Base-by-base conservation (phyloP, 148 eudicot species). In the Rhododendron williamsianum region DNA sequence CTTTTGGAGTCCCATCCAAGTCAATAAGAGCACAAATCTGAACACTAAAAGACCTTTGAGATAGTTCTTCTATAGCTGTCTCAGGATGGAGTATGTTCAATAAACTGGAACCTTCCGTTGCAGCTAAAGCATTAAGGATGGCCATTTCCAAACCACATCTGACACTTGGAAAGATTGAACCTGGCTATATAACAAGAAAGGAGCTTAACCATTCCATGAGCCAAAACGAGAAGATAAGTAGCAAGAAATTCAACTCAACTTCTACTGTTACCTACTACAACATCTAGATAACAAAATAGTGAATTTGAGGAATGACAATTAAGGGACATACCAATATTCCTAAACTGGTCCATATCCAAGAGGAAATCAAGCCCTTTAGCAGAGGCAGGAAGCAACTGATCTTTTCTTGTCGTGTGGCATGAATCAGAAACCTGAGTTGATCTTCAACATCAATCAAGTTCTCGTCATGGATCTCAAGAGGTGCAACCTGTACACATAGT, bases 61-160 rank as follows among this genome's bases (percentile, higher is more conserved):
- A 82, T 77, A 81, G 46, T 60, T 58, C 88, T 58, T 56, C 86
- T 80, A 78, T 73, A 83, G 86, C 85, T 76, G 87, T 65, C 81
- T 73, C 83, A 30, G 92, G 90, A 76, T 88, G 89, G 74, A 97
- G 93, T 89, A 93, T 27, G 83, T 88, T 88, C 80, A 94, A 89
- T 85, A 97, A 87, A 87, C 89, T 91, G 87, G 95, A 92, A 15
- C 87, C 88, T 67, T 89, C 88, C 65, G 87, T 89, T 45, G 93
- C 90, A 58, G 98, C 98, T 82, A 94, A 89, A 33, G 98, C 99
- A 92, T 94, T 97, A 43, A 97, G 93, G 65, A 93, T 85, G 49
- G 99, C 98, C 98, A 95, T 95, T 91, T 97, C 99, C 76, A 97
- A 86, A 76, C 98, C 99, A 91, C 98, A 95, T 87, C 98, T 89